These are phyloP conservation scores for Russula vinacea DNA, from an alignment of 768 basidiomycete species.

Conservation along the genomic window DNA sequence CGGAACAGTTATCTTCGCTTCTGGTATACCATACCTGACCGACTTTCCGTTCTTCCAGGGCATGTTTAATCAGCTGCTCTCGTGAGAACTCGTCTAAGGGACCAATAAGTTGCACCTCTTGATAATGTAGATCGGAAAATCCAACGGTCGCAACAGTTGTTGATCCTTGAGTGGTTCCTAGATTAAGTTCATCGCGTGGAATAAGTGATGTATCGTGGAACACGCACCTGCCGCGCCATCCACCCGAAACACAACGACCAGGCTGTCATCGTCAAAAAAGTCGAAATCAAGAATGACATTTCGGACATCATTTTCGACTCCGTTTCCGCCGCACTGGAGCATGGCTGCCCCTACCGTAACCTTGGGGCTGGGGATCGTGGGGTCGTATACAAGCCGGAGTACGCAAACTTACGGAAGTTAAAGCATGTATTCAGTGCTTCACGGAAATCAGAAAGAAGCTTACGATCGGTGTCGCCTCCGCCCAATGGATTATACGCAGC, in stretches of 20 bases:
- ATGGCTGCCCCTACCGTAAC: constrained; percentile 45
- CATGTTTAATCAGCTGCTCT: constrained; percentile 63
- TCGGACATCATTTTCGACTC: constrained; percentile 39
- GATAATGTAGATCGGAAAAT: constrained; percentile 61
- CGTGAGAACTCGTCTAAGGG: constrained; percentile 55
- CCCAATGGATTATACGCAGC: constrained; percentile 16
- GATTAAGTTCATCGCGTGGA: constrained; percentile 24
- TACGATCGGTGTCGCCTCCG: constrained; percentile 45
- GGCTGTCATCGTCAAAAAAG: constrained; percentile 73
- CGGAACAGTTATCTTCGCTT: constrained; percentile 13
- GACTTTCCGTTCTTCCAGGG: constrained; percentile 53
- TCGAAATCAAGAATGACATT: constrained; percentile 62
- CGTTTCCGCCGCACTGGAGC: constrained; percentile 50
- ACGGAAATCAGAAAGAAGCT: constrained; percentile 37
- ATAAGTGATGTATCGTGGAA: constrained; percentile 30
- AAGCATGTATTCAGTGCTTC: constrained; percentile 20
- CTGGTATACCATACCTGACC: constrained; percentile 56
- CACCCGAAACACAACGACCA: constrained; percentile 62
- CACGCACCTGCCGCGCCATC: constrained; percentile 49
- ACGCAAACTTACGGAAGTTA: constrained; percentile 49
- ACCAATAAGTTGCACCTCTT: constrained; percentile 45
- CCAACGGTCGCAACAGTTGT: constrained; percentile 60
- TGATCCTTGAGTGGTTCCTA: constrained; percentile 43
- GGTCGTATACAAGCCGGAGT: constrained; percentile 50
- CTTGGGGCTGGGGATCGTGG: constrained; percentile 41